Evolutionary conservation across 2,329 filamentous ascomycete species (phyloP).

Genomic region (Beauveria medogensis): DNA sequence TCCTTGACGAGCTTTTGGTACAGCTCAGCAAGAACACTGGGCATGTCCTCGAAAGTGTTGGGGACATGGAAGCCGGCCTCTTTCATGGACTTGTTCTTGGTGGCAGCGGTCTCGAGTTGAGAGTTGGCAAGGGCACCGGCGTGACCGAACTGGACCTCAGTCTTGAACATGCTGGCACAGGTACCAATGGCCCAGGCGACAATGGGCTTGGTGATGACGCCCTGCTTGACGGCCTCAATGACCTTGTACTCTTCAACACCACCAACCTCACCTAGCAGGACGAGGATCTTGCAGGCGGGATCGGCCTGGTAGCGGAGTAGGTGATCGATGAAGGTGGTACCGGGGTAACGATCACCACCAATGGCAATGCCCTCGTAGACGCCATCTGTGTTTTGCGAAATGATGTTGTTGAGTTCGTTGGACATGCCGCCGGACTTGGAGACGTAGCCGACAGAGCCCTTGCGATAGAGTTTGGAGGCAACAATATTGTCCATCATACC

Average conservation of each 20-base stretch:
- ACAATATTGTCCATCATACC: constrained; percentile 99
- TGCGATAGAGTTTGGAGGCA: constrained; percentile 98
- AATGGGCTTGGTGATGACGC: constrained; percentile 94
- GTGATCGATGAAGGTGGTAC: constrained; percentile 99
- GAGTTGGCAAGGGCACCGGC: constrained; percentile 99
- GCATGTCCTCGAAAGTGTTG: constrained; percentile 94
- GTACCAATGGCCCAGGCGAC: constrained; percentile 99
- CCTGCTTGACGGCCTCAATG: constrained; percentile 93
- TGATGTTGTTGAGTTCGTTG: constrained; percentile 99
- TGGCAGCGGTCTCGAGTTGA: constrained; percentile 90
- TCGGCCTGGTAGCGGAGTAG: constrained; percentile 93
- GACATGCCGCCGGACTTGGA: constrained; percentile 99
- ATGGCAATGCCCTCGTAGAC: constrained; percentile 99
- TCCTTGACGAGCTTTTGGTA: constrained; percentile 83
- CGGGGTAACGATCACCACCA: constrained; percentile 96
- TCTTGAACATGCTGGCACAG: constrained; percentile 99
- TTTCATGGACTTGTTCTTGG: constrained; percentile 96
- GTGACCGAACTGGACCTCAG: constrained; percentile 98
- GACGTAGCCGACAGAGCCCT: constrained; percentile 97
- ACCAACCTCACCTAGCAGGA: constrained; percentile 95
- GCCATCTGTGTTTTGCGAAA: constrained; percentile 91
- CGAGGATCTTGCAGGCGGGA: constrained; percentile 93
- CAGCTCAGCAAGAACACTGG: constrained; percentile 63
- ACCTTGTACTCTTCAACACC: constrained; percentile 99
- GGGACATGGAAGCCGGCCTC: constrained; percentile 93